Conservation (phyloP, 2,329 filamentous ascomycete species). For the Fusarium protoensiforme region DNA sequence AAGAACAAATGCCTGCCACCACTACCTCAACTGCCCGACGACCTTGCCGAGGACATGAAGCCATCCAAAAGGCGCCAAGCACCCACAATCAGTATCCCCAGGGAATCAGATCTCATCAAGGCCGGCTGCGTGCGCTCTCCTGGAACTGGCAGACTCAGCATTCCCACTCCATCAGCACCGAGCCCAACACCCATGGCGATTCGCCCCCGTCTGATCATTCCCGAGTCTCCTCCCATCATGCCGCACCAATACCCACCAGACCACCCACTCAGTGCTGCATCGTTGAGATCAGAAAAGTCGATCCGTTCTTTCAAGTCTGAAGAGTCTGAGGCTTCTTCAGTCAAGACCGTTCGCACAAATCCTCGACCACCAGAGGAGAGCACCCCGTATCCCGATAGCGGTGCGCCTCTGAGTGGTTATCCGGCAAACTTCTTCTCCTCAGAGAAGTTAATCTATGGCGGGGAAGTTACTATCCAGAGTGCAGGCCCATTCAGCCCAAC, state of each 20-base stretch:
- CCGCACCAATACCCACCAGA: constrained; percentile 6
- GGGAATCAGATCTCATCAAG: neutral
- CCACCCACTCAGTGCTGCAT: constrained; percentile 20
- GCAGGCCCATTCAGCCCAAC: constrained; percentile 16
- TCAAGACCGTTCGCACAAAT: no score
- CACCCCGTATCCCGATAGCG: constrained; percentile 41
- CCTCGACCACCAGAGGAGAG: constrained; percentile 40
- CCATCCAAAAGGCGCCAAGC: neutral
- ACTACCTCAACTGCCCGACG: constrained; percentile 5
- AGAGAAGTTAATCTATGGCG: constrained; percentile 28
- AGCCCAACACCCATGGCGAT: constrained; percentile 46
- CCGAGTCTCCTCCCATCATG: constrained; percentile 29
- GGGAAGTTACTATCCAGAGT: constrained; percentile 30
- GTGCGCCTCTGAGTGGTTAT: constrained; percentile 36
- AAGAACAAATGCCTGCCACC: neutral
- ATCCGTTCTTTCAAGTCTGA: constrained; percentile 33
- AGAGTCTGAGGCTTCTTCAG: no score
- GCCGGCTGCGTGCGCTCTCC: neutral
- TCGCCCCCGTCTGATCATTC: constrained; percentile 45
- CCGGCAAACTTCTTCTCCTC: constrained; percentile 13
- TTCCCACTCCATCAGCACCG: constrained; percentile 49
- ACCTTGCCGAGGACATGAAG: neutral
- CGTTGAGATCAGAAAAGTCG: constrained; percentile 35
- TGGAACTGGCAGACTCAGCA: neutral
- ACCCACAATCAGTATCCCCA: constrained; percentile 3